These are phyloP conservation scores for Wallacemonas sp. DNA, from an alignment of 208 protist genomes.

Conservation along the genomic window DNA sequence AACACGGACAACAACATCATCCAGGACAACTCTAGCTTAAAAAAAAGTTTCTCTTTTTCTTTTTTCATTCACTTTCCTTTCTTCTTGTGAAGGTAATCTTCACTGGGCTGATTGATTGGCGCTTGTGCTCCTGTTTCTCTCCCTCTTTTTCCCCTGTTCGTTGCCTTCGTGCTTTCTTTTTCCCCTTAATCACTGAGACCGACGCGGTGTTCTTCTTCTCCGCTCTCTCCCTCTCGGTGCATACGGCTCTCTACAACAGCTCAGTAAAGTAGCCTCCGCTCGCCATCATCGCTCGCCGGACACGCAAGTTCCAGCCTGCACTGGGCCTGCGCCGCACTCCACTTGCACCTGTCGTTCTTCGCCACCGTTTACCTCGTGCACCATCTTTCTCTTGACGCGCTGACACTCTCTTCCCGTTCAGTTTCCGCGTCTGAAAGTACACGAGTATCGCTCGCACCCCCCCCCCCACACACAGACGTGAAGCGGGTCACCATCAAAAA, in stretches of 20 bases:
- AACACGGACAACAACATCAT: neutral
- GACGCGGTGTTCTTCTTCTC: slow-evolving; percentile 13
- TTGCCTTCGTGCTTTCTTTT: neutral
- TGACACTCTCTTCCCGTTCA: no score
- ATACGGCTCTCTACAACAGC: no score
- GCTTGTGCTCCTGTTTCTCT: slow-evolving; percentile 11
- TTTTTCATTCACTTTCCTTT: neutral
- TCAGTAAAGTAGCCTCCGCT: no score
- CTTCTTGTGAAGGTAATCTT: slow-evolving; percentile 8
- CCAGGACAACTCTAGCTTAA: neutral
- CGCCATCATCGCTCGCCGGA: no score
- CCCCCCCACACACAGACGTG: no score
- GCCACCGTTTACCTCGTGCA: neutral
- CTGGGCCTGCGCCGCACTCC: no score
- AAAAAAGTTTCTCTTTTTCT: neutral
- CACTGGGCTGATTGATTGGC: neutral
- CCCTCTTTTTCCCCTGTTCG: neutral
- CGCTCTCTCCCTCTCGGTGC: neutral
- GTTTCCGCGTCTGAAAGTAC: slow-evolving; percentile 1
- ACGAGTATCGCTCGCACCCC: no score
- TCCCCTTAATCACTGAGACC: neutral
- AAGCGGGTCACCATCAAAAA: no score
- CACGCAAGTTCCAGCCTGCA: no score
- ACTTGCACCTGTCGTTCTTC: no score
- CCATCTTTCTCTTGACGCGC: slow-evolving; percentile 7